These are phyloP conservation scores for Talaromyces proteolyticus DNA, from an alignment of 495 filamentous ascomycete genomes.

Conservation along the genomic window DNA sequence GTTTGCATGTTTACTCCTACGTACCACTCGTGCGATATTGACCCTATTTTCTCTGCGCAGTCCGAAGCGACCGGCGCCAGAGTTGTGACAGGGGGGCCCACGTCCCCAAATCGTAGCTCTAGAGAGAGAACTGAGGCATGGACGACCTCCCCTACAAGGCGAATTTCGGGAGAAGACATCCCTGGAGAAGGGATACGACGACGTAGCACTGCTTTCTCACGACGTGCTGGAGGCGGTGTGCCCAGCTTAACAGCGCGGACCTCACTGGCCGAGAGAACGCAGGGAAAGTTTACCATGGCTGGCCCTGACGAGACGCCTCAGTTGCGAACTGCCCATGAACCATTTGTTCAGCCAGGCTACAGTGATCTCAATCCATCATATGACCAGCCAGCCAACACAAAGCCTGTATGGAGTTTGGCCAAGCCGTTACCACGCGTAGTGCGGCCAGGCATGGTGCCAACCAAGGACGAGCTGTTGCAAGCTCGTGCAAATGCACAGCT, in stretches of 20 bases:
- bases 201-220: slow-evolving; percentile 14
- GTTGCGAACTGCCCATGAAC: slow-evolving; percentile 27
- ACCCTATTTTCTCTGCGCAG: no score
- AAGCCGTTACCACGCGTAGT: slow-evolving; percentile 44
- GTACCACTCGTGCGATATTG: no score
- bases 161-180: background rate
- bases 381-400: slow-evolving; percentile 29
- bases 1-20: no score
- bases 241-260: slow-evolving; percentile 24
- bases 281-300: slow-evolving; percentile 31
- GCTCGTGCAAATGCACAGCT: slow-evolving; percentile 20
- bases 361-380: slow-evolving; percentile 39
- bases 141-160: background rate
- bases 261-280: slow-evolving; percentile 23
- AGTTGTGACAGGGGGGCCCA: background rate
- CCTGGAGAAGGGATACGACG: slow-evolving; percentile 10
- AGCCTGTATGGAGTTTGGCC: slow-evolving; percentile 44
- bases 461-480: slow-evolving; percentile 29
- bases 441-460: slow-evolving; percentile 38
- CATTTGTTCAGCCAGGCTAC: slow-evolving; percentile 39
- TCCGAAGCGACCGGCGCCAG: background rate
- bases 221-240: slow-evolving; percentile 11
- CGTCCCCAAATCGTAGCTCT: background rate
- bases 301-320: slow-evolving; percentile 32
- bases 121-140: background rate